Base-by-base conservation (phyloP, 108 stramenopile species). In the Conticribra guillardii region DNA sequence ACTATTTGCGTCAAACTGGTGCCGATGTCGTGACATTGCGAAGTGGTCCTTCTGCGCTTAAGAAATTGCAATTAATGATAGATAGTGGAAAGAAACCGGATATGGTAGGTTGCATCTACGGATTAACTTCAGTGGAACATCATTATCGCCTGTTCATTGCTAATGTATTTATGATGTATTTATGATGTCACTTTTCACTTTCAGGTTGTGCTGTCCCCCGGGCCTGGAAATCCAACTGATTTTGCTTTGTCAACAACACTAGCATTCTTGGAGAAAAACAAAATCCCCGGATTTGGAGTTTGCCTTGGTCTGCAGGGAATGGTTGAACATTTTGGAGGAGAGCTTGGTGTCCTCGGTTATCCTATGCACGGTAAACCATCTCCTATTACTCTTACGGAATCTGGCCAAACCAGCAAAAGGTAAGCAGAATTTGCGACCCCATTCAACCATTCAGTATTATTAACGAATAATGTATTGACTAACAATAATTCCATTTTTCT, bases 321-420 rank as follows among this genome's bases (percentile, higher is more conserved):
- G 94, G 97, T 97, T 3, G 97, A 99, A 69, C 88, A 96, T 71
- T 97, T 96, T 82, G 98, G 98, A 3, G 98, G 97, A 4, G 85
- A 81, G 50, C 87, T 99, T 17, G 96, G 89, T 24, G 93, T 97
- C 30, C 83, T 99, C 18, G 67, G 85, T 14, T 97, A 97, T 59
- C 98, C 98, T 7, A 97, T 99, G 94, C 98, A 99, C 61, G 98
- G 98, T 45, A 97, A 97, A 76, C 94, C 94, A 44, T 93, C 97
- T 4, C 66, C 82, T 11, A 80, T 97, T 18, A 88, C 83, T 18
- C 79, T 94, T 27, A 93, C 92, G 27, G 59, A 60, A 49, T 65
- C 71, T 51, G 94, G 92, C 4, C 66, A 84, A 64, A 64, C 56
- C 23, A 83, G 79, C 19, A 67, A 66, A 28, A 83, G 82, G 87